These are phyloP conservation scores for Chaetomium fimeti DNA, from an alignment of 495 filamentous ascomycete species.

Conservation along the genomic window DNA sequence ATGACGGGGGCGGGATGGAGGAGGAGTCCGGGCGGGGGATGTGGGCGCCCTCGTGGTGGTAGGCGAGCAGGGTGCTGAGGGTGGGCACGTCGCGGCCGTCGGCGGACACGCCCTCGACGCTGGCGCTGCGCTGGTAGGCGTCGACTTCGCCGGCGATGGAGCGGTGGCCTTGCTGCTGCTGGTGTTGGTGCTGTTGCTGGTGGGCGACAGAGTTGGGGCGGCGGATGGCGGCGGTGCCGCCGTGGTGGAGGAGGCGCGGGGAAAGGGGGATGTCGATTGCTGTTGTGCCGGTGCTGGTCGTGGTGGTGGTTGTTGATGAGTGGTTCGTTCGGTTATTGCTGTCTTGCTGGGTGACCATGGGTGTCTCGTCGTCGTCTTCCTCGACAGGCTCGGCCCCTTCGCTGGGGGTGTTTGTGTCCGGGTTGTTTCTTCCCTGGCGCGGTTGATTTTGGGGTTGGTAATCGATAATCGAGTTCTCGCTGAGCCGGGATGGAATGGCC, in stretches of 20 bases:
- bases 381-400: constrained; percentile 39
- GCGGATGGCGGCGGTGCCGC: constrained; percentile 39
- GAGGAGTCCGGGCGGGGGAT: too few species aligned
- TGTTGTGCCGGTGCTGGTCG: constrained; percentile 57
- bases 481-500: constrained; percentile 86
- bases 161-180: constrained; percentile 53
- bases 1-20: too few species aligned
- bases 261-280: constrained; percentile 41
- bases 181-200: constrained; percentile 43
- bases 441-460: constrained; percentile 49
- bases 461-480: constrained; percentile 81
- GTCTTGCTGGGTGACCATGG: constrained; percentile 38
- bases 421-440: constrained; percentile 26
- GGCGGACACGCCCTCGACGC: constrained; percentile 64
- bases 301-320: constrained; percentile 41
- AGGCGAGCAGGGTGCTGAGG: constrained; percentile 56
- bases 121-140: constrained; percentile 69
- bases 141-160: constrained; percentile 56
- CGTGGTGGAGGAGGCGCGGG: constrained; percentile 53
- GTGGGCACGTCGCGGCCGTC: constrained; percentile 56
- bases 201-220: constrained; percentile 76
- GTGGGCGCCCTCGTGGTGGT: constrained; percentile 26
- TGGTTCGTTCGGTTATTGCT: constrained; percentile 55
- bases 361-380: constrained; percentile 40
- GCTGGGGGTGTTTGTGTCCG: constrained; percentile 21